Percentiles rank a stretch among this genome's conserved stretches.
phyloP scores from a whole-genome alignment of 2,329 filamentous ascomycete genomes.

The Alternaria solani region DNA sequence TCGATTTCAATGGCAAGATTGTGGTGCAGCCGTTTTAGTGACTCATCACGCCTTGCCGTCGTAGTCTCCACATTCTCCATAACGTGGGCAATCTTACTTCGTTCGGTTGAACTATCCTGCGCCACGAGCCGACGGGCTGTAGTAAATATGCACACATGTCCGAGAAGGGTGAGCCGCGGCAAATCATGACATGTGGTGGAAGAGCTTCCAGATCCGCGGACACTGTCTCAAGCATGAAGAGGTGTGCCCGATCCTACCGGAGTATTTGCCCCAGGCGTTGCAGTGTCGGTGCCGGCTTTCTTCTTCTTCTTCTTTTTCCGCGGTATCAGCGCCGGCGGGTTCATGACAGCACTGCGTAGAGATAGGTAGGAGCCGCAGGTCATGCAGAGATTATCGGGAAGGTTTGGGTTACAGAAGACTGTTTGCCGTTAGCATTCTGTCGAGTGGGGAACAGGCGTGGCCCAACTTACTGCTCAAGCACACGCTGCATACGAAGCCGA shows the following conservation, averaged over 20 bases:
- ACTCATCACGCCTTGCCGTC: slow-evolving; percentile 1
- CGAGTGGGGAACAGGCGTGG: slow-evolving; percentile 10
- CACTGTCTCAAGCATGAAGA: slow-evolving; percentile 37
- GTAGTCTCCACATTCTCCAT: slow-evolving; percentile 8
- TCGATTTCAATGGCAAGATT: background rate
- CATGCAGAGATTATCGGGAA: slow-evolving; percentile 47
- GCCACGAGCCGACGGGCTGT: slow-evolving; percentile 5
- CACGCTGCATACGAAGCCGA: slow-evolving; percentile 94
- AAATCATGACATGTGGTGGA: slow-evolving; percentile 6
- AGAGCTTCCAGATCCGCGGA: background rate
- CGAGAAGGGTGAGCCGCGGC: background rate
- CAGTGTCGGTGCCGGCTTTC: slow-evolving; percentile 43
- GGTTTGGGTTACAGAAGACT: slow-evolving; percentile 50
- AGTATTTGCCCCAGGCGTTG: slow-evolving; percentile 45
- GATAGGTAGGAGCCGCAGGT: slow-evolving; percentile 52
- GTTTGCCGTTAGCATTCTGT: slow-evolving; percentile 11
- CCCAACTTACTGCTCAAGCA: slow-evolving; percentile 77
- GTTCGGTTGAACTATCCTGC: slow-evolving; percentile 9
- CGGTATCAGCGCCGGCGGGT: slow-evolving; percentile 47
- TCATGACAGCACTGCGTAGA: slow-evolving; percentile 43
- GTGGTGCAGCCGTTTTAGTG: slow-evolving; percentile 1
- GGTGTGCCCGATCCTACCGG: slow-evolving; percentile 45
- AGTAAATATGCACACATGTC: slow-evolving; percentile 16
- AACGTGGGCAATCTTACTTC: background rate
- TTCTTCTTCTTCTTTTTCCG: slow-evolving; percentile 53